These are phyloP conservation scores for Neonothopanus nambi DNA, from an alignment of 1,284 basidiomycete species.

Conservation along the genomic window DNA sequence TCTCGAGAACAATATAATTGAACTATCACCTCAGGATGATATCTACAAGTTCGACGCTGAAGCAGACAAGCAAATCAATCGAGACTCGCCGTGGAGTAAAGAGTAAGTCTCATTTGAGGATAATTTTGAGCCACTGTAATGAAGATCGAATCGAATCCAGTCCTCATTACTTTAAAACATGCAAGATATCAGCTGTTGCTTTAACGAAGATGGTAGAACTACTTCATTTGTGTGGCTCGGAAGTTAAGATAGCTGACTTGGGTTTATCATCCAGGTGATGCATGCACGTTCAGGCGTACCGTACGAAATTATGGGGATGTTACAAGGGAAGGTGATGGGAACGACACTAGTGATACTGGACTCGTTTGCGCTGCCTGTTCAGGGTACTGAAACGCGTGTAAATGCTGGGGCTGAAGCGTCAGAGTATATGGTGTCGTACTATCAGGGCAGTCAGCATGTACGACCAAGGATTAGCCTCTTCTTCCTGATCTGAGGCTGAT, in stretches of 20 bases:
- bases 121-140: conserved; percentile 7
- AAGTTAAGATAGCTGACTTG: background rate
- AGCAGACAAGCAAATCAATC: conserved; percentile 70
- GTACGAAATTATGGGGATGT: conserved; percentile 99
- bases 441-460: conserved; percentile 78
- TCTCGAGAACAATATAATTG: conserved; percentile 76
- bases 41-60: conserved; percentile 81
- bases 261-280: conserved; percentile 69
- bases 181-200: conserved; percentile 93
- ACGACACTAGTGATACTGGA: conserved; percentile 91
- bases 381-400: conserved; percentile 98
- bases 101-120: conserved; percentile 70
- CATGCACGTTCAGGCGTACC: conserved; percentile 96
- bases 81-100: conserved; percentile 80
- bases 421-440: conserved; percentile 98
- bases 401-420: conserved; percentile 96
- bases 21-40: conserved; percentile 73
- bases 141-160: conserved; percentile 38
- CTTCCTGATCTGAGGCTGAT: conserved; percentile 1
- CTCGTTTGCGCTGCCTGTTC: conserved; percentile 94
- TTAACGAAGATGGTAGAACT: conserved; percentile 92
- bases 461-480: conserved; percentile 18
- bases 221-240: background rate
- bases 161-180: conserved; percentile 91
- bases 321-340: conserved; percentile 95